A percentile compares a stretch with the other conserved stretches of the same genome.
These are phyloP conservation scores for Hypholoma sublateritium DNA, from an alignment of 768 basidiomycete genomes.

Conservation along the genomic window DNA sequence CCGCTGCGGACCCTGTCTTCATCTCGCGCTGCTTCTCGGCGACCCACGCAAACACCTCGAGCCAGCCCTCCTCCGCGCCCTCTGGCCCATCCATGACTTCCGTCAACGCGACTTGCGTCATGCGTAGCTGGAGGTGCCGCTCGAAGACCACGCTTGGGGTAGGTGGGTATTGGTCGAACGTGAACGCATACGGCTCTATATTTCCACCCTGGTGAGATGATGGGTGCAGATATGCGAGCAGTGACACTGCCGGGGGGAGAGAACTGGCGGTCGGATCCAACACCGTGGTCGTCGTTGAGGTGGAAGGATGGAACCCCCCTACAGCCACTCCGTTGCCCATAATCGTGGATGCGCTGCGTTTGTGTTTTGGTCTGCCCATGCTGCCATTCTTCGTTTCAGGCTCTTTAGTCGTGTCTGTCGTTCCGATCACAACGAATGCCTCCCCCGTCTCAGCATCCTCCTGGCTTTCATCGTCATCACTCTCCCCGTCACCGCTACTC, in stretches of 20 bases:
- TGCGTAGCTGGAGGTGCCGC: constrained; percentile 78
- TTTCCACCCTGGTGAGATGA: background rate
- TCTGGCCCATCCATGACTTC: constrained; percentile 88
- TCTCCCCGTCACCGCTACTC: constrained; percentile 9
- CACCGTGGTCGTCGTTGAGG: background rate
- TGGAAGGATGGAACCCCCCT: background rate
- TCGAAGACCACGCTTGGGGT: constrained; percentile 67
- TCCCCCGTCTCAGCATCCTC: constrained; percentile 12
- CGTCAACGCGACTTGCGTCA: constrained; percentile 78
- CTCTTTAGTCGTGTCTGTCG: background rate
- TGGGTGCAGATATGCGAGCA: constrained; percentile 16
- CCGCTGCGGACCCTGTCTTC: background rate
- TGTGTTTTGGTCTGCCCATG: background rate
- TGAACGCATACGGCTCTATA: constrained; percentile 7
- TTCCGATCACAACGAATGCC: background rate
- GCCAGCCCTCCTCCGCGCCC: constrained; percentile 75
- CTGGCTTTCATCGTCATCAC: constrained; percentile 17
- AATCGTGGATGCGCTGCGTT: constrained; percentile 1
- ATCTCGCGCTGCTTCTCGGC: constrained; percentile 46
- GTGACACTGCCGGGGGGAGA: constrained; percentile 37
- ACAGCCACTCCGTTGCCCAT: background rate
- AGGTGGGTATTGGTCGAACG: constrained; percentile 31
- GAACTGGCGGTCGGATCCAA: constrained; percentile 15
- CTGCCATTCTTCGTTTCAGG: background rate
- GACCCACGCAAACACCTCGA: constrained; percentile 86